A percentile compares a stretch with the other conserved stretches of the same genome.
Evolutionary conservation across 179 eudicot genomes (phyloP).

Genomic region (Amaranthus tricolor): DNA sequence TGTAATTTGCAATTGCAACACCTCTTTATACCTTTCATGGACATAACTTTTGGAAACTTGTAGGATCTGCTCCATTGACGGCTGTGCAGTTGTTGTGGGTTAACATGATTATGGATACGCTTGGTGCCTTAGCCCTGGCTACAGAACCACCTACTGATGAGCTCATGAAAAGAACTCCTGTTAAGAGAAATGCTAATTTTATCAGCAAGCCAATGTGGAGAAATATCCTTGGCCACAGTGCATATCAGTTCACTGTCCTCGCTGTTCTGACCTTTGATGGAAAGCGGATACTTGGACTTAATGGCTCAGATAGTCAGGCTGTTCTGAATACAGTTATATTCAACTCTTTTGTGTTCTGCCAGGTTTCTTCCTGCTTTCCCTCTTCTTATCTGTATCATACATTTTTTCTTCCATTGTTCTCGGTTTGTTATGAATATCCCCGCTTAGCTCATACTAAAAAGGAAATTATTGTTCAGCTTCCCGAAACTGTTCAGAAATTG

Average conservation of each 20-base stretch:
- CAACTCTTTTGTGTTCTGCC: constrained; percentile 91
- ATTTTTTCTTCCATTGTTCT: neutral
- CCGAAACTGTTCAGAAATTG: neutral
- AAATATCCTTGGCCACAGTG: constrained; percentile 84
- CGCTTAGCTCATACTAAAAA: too few species aligned
- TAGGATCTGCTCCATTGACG: constrained; percentile 93
- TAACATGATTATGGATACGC: constrained; percentile 96
- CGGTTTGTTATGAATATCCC: neutral
- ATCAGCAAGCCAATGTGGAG: constrained; percentile 89
- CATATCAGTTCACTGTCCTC: constrained; percentile 66
- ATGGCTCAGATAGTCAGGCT: constrained; percentile 56
- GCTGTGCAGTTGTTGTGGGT: constrained; percentile 95
- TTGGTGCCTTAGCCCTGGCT: constrained; percentile 91
- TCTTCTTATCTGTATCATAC: neutral
- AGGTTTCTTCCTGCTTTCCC: constrained; percentile 43
- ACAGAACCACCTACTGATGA: constrained; percentile 87
- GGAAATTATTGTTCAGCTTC: neutral
- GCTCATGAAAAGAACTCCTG: constrained; percentile 75
- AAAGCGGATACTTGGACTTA: constrained; percentile 47
- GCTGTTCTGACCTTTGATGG: constrained; percentile 67
- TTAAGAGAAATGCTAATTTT: constrained; percentile 56
- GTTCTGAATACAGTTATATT: constrained; percentile 76
- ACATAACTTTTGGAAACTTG: constrained; percentile 6
- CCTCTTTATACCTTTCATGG: neutral
- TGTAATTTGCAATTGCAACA: constrained; percentile 5